Evolutionary conservation across 768 basidiomycete genomes (phyloP).

Genomic region (Obba rivulosa): DNA sequence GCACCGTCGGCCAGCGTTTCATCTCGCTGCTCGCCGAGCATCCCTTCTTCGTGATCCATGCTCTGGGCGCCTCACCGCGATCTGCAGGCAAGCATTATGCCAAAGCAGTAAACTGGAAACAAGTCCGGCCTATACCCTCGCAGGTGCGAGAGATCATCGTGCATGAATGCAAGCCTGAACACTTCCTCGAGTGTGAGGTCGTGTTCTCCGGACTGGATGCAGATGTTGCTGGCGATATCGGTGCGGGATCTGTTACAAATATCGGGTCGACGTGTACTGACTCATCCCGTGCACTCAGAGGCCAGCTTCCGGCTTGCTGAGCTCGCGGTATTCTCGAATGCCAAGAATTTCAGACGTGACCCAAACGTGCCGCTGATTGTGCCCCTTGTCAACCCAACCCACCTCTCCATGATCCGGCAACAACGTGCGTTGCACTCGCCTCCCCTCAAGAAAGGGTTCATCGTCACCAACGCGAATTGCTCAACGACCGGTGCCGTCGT

Average conservation of each 20-base stretch:
- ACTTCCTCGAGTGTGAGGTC: slow-evolving; percentile 76
- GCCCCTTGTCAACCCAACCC: slow-evolving; percentile 87
- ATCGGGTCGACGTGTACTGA: slow-evolving; percentile 1
- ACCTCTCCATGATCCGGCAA: slow-evolving; percentile 78
- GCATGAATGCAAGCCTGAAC: slow-evolving; percentile 67
- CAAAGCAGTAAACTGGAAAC: slow-evolving; percentile 83
- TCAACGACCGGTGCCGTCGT: slow-evolving; percentile 91
- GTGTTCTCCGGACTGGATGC: slow-evolving; percentile 96
- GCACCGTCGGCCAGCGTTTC: slow-evolving; percentile 95
- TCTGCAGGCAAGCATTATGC: slow-evolving; percentile 82
- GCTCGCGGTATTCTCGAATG: slow-evolving; percentile 91
- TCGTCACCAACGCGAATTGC: slow-evolving; percentile 98
- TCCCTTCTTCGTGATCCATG: slow-evolving; percentile 85
- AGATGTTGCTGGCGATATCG: slow-evolving; percentile 93
- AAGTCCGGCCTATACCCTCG: slow-evolving; percentile 67
- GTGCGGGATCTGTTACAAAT: slow-evolving; percentile 37
- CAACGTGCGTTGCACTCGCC: slow-evolving; percentile 69
- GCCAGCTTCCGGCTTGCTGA: slow-evolving; percentile 80
- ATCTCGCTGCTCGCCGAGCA: slow-evolving; percentile 82
- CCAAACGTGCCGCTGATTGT: slow-evolving; percentile 93
- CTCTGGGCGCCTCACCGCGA: slow-evolving; percentile 82
- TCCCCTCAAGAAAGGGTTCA: slow-evolving; percentile 78
- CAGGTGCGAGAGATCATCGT: slow-evolving; percentile 61
- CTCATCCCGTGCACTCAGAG: slow-evolving; percentile 46
- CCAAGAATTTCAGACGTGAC: slow-evolving; percentile 94